A percentile compares a stretch with the other conserved stretches of the same genome.
phyloP scores from a whole-genome alignment of 179 eudicot genomes.

The Beta corolliflora region DNA sequence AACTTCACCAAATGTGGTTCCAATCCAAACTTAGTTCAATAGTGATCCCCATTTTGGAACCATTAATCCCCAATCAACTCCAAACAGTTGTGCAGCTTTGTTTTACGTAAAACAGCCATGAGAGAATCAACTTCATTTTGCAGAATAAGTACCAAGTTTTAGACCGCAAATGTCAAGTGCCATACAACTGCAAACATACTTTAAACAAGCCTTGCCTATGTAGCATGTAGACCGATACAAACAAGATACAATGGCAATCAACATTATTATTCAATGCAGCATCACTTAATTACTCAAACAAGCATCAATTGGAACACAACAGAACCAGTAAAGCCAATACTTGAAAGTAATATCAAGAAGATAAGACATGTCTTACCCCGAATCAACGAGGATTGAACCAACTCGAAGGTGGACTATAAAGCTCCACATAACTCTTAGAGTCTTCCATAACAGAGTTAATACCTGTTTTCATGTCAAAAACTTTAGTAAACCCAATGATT shows the following conservation, averaged over 20 bases:
- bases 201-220: background rate
- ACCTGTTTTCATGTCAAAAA: constrained; percentile 21
- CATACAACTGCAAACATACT: background rate
- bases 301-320: background rate
- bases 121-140: background rate
- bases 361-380: constrained; percentile 16
- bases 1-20: too few relatives aligned
- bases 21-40: too few relatives aligned
- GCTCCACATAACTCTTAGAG: background rate
- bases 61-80: too few relatives aligned
- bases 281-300: background rate
- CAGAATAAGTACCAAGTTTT: background rate
- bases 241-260: background rate
- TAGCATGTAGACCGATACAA: background rate
- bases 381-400: constrained; percentile 1
- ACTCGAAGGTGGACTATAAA: constrained; percentile 23
- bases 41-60: too few relatives aligned
- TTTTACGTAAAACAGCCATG: too few relatives aligned
- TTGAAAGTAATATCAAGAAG: background rate
- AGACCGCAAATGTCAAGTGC: background rate
- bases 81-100: too few relatives aligned
- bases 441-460: background rate
- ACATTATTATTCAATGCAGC: background rate
- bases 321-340: constrained; percentile 1
- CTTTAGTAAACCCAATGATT: background rate